phyloP scores from a whole-genome alignment of 495 filamentous ascomycete genomes.

The Glarea lozoyensis region DNA sequence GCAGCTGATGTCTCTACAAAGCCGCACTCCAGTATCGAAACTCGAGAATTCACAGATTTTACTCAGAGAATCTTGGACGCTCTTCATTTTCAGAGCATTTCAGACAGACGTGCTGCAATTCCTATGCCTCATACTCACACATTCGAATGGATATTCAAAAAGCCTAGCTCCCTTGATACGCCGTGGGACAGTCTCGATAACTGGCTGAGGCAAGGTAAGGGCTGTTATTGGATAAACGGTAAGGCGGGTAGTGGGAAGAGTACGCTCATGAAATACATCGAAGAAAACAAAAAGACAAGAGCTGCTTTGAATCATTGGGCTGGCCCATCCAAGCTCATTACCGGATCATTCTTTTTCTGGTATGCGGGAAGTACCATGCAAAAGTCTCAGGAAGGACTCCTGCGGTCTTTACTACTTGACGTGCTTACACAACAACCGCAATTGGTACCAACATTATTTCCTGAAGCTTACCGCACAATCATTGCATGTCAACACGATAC shows the following conservation, averaged over 20 bases:
- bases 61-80: neutral
- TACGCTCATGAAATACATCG: slow-evolving; percentile 25
- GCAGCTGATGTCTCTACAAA: too few relatives aligned
- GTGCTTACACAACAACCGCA: slow-evolving; percentile 16
- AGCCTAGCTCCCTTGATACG: neutral
- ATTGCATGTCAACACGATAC: neutral
- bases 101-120: neutral
- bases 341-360: slow-evolving; percentile 31
- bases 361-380: slow-evolving; percentile 25
- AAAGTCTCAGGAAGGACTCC: slow-evolving; percentile 32
- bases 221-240: slow-evolving; percentile 25
- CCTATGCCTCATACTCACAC: neutral
- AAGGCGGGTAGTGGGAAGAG: slow-evolving; percentile 29
- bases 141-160: neutral
- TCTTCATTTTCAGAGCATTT: neutral
- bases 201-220: slow-evolving; percentile 18
- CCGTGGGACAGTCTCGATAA: neutral
- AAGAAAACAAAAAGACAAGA: neutral
- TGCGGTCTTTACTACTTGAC: slow-evolving; percentile 32
- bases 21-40: neutral
- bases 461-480: neutral
- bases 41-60: neutral
- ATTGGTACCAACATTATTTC: neutral
- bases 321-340: neutral
- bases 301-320: neutral